Percentiles rank a stretch among this genome's conserved stretches.
Evolutionary conservation across 2,329 filamentous ascomycete genomes (phyloP).

Genomic region (Alternaria angustiovoidea): DNA sequence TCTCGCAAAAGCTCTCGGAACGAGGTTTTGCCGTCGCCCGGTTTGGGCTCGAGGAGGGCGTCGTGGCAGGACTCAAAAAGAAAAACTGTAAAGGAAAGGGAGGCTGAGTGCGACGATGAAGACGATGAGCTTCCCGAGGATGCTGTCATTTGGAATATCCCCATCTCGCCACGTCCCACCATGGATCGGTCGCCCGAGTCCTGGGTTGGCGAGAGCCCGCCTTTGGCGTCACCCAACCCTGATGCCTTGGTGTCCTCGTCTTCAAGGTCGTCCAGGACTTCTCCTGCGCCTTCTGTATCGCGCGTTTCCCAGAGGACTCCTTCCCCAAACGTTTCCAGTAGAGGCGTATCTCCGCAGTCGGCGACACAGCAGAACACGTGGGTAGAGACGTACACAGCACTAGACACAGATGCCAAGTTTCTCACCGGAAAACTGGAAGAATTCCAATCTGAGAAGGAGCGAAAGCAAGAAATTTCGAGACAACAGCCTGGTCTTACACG

Average conservation of each 20-base stretch:
- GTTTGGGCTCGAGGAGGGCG: slow-evolving; percentile 52
- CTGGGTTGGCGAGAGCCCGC: slow-evolving; percentile 40
- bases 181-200: slow-evolving; percentile 51
- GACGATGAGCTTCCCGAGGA: slow-evolving; percentile 76
- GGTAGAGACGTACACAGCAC: slow-evolving; percentile 72
- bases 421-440: slow-evolving; percentile 83
- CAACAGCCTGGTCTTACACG: slow-evolving; percentile 54
- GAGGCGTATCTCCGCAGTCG: slow-evolving; percentile 35
- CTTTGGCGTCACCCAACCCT: slow-evolving; percentile 33
- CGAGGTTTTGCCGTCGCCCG: slow-evolving; percentile 41
- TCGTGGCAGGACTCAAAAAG: slow-evolving; percentile 72
- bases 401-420: slow-evolving; percentile 76
- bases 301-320: slow-evolving; percentile 28
- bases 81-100: slow-evolving; percentile 74
- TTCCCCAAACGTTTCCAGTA: slow-evolving; percentile 28
- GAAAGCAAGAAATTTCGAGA: slow-evolving; percentile 61
- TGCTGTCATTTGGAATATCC: slow-evolving; percentile 80
- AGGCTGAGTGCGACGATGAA: slow-evolving; percentile 80
- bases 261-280: slow-evolving; percentile 36
- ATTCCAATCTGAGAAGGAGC: slow-evolving; percentile 70
- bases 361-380: slow-evolving; percentile 72
- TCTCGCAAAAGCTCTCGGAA: slow-evolving; percentile 46
- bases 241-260: slow-evolving; percentile 29
- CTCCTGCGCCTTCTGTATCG: slow-evolving; percentile 34
- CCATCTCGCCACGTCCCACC: slow-evolving; percentile 70